Percentiles rank a stretch among this genome's conserved stretches.
Evolutionary conservation across 2,329 filamentous ascomycete genomes (phyloP).

Genomic region (Mycosphaerella sp.): DNA sequence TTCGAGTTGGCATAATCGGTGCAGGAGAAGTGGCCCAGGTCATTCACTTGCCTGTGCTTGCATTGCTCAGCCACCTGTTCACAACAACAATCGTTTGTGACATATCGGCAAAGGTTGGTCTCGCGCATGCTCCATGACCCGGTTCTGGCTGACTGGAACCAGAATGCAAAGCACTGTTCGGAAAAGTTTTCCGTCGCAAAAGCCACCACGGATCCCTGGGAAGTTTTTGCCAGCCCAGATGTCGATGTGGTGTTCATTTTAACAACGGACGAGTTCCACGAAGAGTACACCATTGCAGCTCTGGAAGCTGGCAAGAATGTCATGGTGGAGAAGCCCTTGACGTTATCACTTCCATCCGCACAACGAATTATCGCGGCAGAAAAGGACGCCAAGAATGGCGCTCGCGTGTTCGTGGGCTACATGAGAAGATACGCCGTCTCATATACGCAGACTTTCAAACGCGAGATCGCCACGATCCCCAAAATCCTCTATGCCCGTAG

Average conservation of each 20-base stretch:
- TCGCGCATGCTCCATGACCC: no score
- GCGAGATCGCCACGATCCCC: slow-evolving; percentile 48
- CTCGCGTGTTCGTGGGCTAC: slow-evolving; percentile 53
- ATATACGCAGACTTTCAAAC: slow-evolving; percentile 48
- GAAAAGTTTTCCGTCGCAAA: slow-evolving; percentile 32
- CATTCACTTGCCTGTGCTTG: slow-evolving; percentile 49
- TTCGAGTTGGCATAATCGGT: slow-evolving; percentile 42
- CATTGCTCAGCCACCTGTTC: slow-evolving; percentile 42
- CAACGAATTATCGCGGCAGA: slow-evolving; percentile 48
- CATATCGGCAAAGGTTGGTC: slow-evolving; percentile 39
- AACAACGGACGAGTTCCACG: slow-evolving; percentile 52
- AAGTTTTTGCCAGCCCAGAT: slow-evolving; percentile 40
- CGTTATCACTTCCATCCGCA: slow-evolving; percentile 45
- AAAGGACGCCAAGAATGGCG: slow-evolving; percentile 34
- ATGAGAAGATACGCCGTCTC: slow-evolving; percentile 56
- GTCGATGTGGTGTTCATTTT: slow-evolving; percentile 52
- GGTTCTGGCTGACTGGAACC: no score
- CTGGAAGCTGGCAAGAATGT: slow-evolving; percentile 51
- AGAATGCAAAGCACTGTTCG: slow-evolving; percentile 36
- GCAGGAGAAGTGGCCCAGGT: slow-evolving; percentile 43
- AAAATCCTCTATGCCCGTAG: slow-evolving; percentile 53
- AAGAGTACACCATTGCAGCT: slow-evolving; percentile 47
- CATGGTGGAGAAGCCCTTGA: slow-evolving; percentile 55
- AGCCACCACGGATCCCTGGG: slow-evolving; percentile 36
- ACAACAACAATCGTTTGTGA: slow-evolving; percentile 48